Percentiles rank a stretch among this genome's conserved stretches.
Evolutionary conservation across 768 basidiomycete species (phyloP).

Genomic region (Strobilomyces dryophilus): DNA sequence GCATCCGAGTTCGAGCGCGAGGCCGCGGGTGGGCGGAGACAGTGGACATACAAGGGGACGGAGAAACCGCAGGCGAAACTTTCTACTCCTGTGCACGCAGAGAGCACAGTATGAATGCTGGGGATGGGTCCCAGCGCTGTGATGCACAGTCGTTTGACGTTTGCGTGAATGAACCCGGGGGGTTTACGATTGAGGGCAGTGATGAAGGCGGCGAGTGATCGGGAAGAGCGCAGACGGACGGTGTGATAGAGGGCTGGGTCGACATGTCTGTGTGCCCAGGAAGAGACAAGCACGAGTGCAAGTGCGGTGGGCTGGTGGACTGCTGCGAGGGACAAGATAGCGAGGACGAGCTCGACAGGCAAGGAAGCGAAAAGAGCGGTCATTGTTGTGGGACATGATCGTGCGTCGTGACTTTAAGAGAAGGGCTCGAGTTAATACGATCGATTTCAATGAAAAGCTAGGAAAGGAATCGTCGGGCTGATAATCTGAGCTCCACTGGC

Average conservation of each 20-base stretch:
- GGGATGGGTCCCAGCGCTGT: neutral
- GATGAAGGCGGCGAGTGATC: neutral
- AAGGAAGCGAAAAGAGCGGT: conserved; percentile 14
- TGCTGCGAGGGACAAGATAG: conserved; percentile 36
- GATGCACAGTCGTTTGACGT: neutral
- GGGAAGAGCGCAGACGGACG: conserved; percentile 1
- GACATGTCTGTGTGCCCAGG: neutral
- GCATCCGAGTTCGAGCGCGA: too few relatives aligned
- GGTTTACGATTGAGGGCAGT: neutral
- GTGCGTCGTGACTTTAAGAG: neutral
- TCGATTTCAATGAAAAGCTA: too few relatives aligned
- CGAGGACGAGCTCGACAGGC: conserved; percentile 31
- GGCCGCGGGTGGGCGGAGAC: neutral
- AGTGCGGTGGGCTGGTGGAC: neutral
- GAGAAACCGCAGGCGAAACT: conserved; percentile 28
- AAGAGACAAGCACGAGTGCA: neutral
- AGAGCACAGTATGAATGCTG: neutral
- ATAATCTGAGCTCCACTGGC: too few relatives aligned
- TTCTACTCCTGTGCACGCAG: neutral
- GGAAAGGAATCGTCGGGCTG: too few relatives aligned
- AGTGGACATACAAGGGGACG: conserved; percentile 23
- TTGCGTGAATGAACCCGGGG: neutral
- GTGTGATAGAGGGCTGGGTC: conserved; percentile 3
- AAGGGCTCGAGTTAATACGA: too few relatives aligned
- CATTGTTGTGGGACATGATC: neutral